Base-by-base conservation (phyloP, 768 basidiomycete genomes). In the Tricholoma hemisulphureum region DNA sequence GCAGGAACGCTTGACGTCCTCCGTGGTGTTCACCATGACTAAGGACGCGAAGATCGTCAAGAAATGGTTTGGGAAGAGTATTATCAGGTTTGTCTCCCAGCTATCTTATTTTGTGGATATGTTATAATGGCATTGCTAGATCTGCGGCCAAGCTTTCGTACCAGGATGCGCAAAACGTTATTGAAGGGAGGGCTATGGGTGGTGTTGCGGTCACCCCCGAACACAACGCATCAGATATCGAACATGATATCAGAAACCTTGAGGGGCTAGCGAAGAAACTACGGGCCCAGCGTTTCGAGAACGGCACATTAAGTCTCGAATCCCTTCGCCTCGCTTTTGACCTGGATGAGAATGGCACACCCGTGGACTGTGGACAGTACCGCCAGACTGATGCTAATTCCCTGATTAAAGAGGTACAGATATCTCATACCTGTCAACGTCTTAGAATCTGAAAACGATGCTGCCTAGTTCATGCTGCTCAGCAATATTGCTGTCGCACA, bases 61-160 rank as follows among this genome's bases (percentile, higher is more conserved):
- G 65, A 96, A 91, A 68, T 94, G 91, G 89, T 95, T 96, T 67
- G 93, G 91, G 45, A 93, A 91, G 76, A 93, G 93, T 2, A 83
- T 98, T 61, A 87, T 98, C 73, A 91, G 87, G 91, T 93, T 66
- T 62, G 82, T 73, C 24, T 18, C 45, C 2, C 6, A 7, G 11
- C 34, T 31, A 16, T 49, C n/a, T 9, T 8, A 39, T 16, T 50
- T 24, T 21, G 4, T 26, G 11, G 26, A 52, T 21, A 55, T 13
- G n/a, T 41, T 58, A 53, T 59, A 57, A 59, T 23, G 54, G 51
- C 48, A 46, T 49, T 28, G n/a, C 11, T 67, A 95, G 93, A 67
- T 96, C 96, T 45, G 83, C 89, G 29, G 89, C 90, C 43, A 91
- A 93, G 71, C 75, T 99, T 21, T 80, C 92, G 2, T 98, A 99